phyloP scores from a whole-genome alignment of 306 rosid species.

The Casuarina equisetifolia region DNA sequence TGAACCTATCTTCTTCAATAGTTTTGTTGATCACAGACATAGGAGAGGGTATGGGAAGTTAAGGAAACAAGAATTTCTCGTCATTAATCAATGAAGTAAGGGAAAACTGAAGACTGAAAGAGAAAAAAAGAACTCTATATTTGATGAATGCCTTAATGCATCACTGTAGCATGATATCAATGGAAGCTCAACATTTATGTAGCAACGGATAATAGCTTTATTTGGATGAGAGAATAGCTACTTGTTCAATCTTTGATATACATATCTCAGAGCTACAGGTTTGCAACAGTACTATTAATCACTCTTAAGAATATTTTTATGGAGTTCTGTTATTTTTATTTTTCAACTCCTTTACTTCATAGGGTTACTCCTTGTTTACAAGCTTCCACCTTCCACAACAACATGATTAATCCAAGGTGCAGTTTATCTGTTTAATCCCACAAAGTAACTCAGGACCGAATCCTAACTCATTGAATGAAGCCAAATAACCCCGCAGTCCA shows the following conservation, averaged over 20 bases:
- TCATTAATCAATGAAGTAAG: background rate
- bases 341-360: too few relatives aligned
- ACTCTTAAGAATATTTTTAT: too few relatives aligned
- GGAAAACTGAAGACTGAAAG: background rate
- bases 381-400: background rate
- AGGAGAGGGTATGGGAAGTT: slow-evolving; percentile 44
- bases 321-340: too few relatives aligned
- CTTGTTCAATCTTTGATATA: background rate
- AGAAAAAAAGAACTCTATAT: background rate
- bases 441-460: background rate
- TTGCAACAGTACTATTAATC: too few relatives aligned
- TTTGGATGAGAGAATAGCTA: background rate
- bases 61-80: slow-evolving; percentile 31
- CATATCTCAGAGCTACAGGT: too few relatives aligned
- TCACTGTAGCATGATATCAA: background rate
- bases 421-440: background rate
- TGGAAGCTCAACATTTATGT: background rate
- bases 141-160: background rate
- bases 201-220: background rate
- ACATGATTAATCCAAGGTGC: background rate
- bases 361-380: background rate
- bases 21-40: slow-evolving; percentile 61
- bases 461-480: background rate
- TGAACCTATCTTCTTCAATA: slow-evolving; percentile 77
- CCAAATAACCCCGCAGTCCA: background rate